A percentile compares a stretch with the other conserved stretches of the same genome.
Conservation (phyloP, 2,329 filamentous ascomycete species). For the Leptographium lundbergii region DNA sequence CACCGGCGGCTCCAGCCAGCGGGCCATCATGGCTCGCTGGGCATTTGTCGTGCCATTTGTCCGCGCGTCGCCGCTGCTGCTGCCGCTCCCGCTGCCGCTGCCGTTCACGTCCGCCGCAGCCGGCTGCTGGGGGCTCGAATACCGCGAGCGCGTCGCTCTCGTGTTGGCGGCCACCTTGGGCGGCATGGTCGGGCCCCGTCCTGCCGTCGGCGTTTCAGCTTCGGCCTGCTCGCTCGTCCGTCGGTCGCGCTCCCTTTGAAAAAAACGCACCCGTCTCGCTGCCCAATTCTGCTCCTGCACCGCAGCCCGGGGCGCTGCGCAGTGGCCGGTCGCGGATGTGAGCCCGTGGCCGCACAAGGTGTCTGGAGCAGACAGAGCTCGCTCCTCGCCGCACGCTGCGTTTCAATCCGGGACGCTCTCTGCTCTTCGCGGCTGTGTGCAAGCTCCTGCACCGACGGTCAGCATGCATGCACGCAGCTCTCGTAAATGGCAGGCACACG, state of each 20-base stretch:
- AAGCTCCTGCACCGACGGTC: not conserved
- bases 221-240: not conserved
- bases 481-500: not conserved
- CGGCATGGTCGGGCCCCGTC: not conserved
- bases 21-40: constrained; percentile 38
- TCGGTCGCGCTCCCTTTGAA: not conserved
- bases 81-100: constrained; percentile 1
- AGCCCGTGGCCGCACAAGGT: not conserved
- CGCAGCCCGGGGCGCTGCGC: too few species aligned
- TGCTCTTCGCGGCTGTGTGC: not conserved
- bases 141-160: constrained; percentile 41
- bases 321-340: not conserved
- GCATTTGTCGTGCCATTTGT: constrained; percentile 18
- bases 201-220: not conserved
- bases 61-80: not conserved
- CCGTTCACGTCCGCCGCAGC: constrained; percentile 12
- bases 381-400: not conserved
- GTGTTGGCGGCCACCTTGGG: constrained; percentile 18
- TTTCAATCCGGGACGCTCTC: not conserved
- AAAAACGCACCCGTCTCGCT: not conserved
- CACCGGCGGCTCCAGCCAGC: constrained; percentile 46
- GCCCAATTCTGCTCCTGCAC: not conserved
- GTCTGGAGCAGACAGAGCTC: not conserved
- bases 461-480: not conserved
- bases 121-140: constrained; percentile 36